A percentile compares a stretch with the other conserved stretches of the same genome.
These are phyloP conservation scores for Centella asiatica DNA, from an alignment of 129 eudicot species.

Conservation along the genomic window DNA sequence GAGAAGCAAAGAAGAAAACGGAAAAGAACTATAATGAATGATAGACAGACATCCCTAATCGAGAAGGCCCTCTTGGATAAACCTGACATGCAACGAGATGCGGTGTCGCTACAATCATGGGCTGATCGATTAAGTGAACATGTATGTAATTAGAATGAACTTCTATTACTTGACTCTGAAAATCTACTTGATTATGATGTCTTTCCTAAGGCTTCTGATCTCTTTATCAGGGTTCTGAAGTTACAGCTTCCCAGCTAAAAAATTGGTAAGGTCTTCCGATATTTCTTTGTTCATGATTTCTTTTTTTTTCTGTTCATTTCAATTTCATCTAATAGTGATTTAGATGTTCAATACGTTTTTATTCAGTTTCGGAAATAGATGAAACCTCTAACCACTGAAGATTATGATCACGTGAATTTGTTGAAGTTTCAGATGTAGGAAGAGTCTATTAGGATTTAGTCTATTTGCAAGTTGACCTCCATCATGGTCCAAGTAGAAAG, in stretches of 20 bases:
- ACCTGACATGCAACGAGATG: slow-evolving; percentile 83
- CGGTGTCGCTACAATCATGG: slow-evolving; percentile 46
- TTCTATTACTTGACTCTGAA: too few relatives aligned
- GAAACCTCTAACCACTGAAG: too few relatives aligned
- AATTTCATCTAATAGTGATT: background rate
- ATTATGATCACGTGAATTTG: too few relatives aligned
- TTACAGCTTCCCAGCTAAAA: slow-evolving; percentile 78
- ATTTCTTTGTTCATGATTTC: background rate
- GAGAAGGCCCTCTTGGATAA: slow-evolving; percentile 72
- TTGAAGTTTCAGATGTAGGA: too few relatives aligned
- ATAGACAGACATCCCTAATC: slow-evolving; percentile 48
- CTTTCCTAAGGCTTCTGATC: slow-evolving; percentile 10
- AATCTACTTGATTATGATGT: slow-evolving; percentile 5
- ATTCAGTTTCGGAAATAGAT: too few relatives aligned
- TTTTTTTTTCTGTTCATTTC: background rate
- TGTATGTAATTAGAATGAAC: slow-evolving; percentile 37
- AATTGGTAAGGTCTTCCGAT: slow-evolving; percentile 57
- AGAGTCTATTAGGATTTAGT: too few relatives aligned
- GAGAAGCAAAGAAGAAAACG: slow-evolving; percentile 76
- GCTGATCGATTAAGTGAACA: slow-evolving; percentile 65
- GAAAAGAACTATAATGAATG: slow-evolving; percentile 85
- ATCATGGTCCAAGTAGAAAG: too few relatives aligned
- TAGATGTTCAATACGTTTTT: too few relatives aligned
- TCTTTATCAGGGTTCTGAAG: slow-evolving; percentile 76
- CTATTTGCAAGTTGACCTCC: too few relatives aligned